Evolutionary conservation across 2,329 filamentous ascomycete genomes (phyloP), one percentile per base, ranked within the genome.

Genomic region (Paraphaeosphaeria sporulosa): DNA sequence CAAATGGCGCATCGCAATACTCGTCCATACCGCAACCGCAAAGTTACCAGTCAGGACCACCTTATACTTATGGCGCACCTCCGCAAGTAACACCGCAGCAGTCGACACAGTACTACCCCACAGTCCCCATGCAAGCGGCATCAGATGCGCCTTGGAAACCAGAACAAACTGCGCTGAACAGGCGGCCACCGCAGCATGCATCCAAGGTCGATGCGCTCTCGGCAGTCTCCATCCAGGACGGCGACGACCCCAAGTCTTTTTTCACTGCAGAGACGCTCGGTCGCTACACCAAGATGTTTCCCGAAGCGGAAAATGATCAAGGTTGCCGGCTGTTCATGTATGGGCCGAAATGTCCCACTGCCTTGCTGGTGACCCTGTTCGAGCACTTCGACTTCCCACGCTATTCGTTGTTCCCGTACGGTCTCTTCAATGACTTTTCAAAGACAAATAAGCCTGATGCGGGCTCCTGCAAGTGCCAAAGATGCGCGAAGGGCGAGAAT

Each of bases 281-380:
- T 30, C 46, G 46, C 46, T 49, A 49, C 46, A 49, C 46, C 17
- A 49, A 13, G 19, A 49, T 49, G 46, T 55, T 55, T 46, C 52
- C 52, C 23, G 52, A 55, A 40, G 36, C 52, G 19, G 40, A 55
- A 6, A 55, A 55, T 15, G 52, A 55, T 43, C 36, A 44, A 27
- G 52, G 52, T 10, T 44, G 52, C n/a, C 52, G 52, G 25, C 36
- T 55, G 12, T 55, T 55, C 17, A 43, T 44, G 52, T 55, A 55
- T 17, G 38, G 52, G 17, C 52, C 52, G 5, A 27, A 55, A 46
- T 55, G 52, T 38, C 36, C 36, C 7, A 55, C 52, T 40, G 25
- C 36, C 17, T 19, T 55, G n/a, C 30, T 23, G 32, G 15, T 55
- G 40, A 46, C 52, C 10, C 34, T 55, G 10, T 55, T 55, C 43